Percentiles rank a stretch among this genome's conserved stretches.
Evolutionary conservation across 371 early-diverging fungal species (phyloP).

Genomic region (Dinochytrium kinnereticum): DNA sequence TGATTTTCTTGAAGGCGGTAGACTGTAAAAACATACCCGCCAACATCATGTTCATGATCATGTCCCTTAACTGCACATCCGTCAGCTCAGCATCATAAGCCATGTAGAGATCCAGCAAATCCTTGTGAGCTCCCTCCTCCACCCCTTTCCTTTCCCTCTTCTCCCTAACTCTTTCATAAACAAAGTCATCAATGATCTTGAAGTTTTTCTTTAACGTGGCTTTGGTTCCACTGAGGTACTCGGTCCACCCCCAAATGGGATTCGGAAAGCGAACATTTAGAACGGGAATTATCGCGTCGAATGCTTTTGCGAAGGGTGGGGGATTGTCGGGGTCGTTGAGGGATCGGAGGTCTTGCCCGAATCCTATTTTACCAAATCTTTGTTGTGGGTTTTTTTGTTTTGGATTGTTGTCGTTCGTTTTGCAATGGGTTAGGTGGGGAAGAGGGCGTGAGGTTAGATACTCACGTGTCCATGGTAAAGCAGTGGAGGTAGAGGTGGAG

Average conservation of each 20-base stretch:
- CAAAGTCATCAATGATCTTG: conserved; percentile 14
- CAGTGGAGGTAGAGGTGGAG: conserved; percentile 12
- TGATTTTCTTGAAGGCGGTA: background rate
- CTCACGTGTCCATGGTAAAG: conserved; percentile 24
- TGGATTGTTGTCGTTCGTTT: too few species aligned
- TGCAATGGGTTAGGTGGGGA: too few species aligned
- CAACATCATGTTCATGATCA: conserved; percentile 19
- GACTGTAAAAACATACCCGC: conserved; percentile 6
- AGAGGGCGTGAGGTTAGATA: background rate
- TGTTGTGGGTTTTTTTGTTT: background rate
- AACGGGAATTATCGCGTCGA: background rate
- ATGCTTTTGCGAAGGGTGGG: background rate
- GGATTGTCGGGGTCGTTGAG: conserved; percentile 12
- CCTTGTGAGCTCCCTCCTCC: background rate
- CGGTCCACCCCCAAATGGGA: background rate
- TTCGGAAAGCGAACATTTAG: background rate
- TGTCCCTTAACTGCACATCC: conserved; percentile 14
- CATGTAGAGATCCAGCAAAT: conserved; percentile 15
- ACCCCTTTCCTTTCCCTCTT: background rate
- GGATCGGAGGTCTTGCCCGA: background rate
- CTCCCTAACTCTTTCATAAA: background rate
- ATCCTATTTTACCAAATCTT: conserved; percentile 20
- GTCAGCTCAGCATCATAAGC: background rate
- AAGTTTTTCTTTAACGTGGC: background rate
- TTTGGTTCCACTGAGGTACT: background rate